These are phyloP conservation scores for Porodaedalea pini DNA, from an alignment of 1,284 basidiomycete species.

Conservation along the genomic window DNA sequence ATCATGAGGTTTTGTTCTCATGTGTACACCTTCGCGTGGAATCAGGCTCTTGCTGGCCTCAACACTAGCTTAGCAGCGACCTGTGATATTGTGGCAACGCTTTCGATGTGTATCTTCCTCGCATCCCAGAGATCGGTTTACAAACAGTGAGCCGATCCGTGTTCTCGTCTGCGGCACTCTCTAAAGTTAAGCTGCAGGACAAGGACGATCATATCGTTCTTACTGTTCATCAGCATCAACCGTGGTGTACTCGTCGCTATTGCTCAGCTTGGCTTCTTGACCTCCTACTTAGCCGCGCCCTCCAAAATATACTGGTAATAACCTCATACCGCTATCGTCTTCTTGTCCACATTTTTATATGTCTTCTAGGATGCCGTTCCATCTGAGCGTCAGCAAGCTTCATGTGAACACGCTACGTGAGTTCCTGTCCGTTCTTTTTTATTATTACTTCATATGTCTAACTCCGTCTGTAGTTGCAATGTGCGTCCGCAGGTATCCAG, in stretches of 20 bases:
- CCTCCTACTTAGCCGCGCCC: slow-evolving; percentile 3
- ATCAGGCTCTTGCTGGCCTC: slow-evolving; percentile 10
- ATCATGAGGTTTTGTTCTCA: background rate
- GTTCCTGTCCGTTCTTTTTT: background rate
- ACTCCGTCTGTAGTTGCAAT: slow-evolving; percentile 11
- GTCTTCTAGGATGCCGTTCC: slow-evolving; percentile 18
- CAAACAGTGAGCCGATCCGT: slow-evolving; percentile 7
- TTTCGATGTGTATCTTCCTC: slow-evolving; percentile 15
- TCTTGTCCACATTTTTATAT: background rate
- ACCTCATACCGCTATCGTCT: background rate
- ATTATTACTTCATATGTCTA: background rate
- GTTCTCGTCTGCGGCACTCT: background rate
- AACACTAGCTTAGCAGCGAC: slow-evolving; percentile 10
- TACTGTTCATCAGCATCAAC: slow-evolving; percentile 16
- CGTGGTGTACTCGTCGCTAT: slow-evolving; percentile 15
- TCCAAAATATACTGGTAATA: slow-evolving; percentile 17
- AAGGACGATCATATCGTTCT: slow-evolving; percentile 3
- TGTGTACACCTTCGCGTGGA: background rate
- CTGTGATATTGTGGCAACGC: slow-evolving; percentile 15
- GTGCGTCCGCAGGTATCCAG: background rate
- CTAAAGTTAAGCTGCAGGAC: slow-evolving; percentile 6
- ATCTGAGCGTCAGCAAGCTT: slow-evolving; percentile 19
- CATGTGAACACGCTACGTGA: slow-evolving; percentile 20
- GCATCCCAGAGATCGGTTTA: slow-evolving; percentile 4
- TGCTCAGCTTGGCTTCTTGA: slow-evolving; percentile 14